Evolutionary conservation across 495 filamentous ascomycete species (phyloP).

Genomic region (Talaromyces liani): DNA sequence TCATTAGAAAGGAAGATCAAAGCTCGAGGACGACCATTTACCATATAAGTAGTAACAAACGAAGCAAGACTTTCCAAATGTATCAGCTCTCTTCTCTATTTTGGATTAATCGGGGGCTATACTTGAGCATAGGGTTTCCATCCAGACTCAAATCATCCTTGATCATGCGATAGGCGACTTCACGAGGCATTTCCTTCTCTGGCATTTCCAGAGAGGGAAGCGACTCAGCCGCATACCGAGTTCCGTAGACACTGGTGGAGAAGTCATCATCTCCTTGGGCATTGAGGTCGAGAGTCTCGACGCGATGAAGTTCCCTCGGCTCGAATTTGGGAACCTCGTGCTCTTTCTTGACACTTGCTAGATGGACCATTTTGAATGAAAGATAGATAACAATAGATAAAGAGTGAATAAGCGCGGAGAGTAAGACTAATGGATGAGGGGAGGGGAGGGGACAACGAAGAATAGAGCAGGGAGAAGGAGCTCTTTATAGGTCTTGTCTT

Average conservation of each 20-base stretch:
- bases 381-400: neutral
- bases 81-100: conserved; percentile 7
- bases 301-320: conserved; percentile 20
- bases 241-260: conserved; percentile 78
- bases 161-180: conserved; percentile 92
- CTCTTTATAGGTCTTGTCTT: neutral
- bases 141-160: conserved; percentile 87
- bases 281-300: conserved; percentile 27
- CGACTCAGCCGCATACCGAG: conserved; percentile 67
- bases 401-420: neutral
- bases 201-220: conserved; percentile 81
- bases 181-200: conserved; percentile 79
- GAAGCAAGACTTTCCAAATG: conserved; percentile 49
- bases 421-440: neutral
- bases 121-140: conserved; percentile 84
- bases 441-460: neutral
- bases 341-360: conserved; percentile 48
- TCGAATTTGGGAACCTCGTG: conserved; percentile 27
- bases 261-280: conserved; percentile 46
- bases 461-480: neutral
- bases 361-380: conserved; percentile 55
- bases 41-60: conserved; percentile 87
- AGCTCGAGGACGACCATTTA: conserved; percentile 21
- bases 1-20: neutral
- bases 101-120: conserved; percentile 21